A percentile compares a stretch with the other conserved stretches of the same genome.
These are phyloP conservation scores for Scedosporium aurantiacum DNA, from an alignment of 2,329 filamentous ascomycete species.

Conservation along the genomic window DNA sequence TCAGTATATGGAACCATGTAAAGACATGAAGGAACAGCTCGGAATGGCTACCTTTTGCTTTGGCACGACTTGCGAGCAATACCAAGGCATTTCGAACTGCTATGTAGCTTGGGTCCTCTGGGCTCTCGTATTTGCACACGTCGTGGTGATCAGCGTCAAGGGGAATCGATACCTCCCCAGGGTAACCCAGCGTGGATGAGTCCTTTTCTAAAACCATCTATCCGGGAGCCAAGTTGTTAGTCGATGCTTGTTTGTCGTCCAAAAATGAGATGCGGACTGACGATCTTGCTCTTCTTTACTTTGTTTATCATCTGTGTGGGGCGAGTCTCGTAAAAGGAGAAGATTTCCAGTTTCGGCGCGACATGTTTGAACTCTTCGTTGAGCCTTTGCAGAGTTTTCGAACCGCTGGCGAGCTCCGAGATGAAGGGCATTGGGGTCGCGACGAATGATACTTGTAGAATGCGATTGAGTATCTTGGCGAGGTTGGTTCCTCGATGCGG, in stretches of 20 bases:
- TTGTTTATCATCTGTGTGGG: neutral
- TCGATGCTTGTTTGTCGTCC: constrained; percentile 20
- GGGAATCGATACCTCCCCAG: neutral
- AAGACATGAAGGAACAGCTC: too few relatives aligned
- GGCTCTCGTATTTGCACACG: constrained; percentile 20
- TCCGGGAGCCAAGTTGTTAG: constrained; percentile 14
- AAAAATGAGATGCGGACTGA: constrained; percentile 11
- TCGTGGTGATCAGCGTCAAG: constrained; percentile 19
- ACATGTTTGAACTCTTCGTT: constrained; percentile 21
- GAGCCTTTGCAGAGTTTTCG: constrained; percentile 15
- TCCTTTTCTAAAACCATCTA: constrained; percentile 7
- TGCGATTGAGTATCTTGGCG: constrained; percentile 16
- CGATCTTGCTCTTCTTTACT: constrained; percentile 13
- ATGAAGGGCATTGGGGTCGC: constrained; percentile 14
- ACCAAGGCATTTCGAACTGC: constrained; percentile 8
- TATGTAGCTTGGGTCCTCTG: constrained; percentile 16
- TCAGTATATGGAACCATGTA: too few relatives aligned
- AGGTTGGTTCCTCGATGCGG: constrained; percentile 22
- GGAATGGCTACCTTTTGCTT: too few relatives aligned
- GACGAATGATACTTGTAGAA: constrained; percentile 13
- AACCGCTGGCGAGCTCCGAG: constrained; percentile 14
- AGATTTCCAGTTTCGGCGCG: constrained; percentile 15
- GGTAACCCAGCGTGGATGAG: neutral
- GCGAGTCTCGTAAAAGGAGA: constrained; percentile 23
- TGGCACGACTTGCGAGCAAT: too few relatives aligned